phyloP scores from a whole-genome alignment of 306 rosid species.

The Prosopis cineraria region DNA sequence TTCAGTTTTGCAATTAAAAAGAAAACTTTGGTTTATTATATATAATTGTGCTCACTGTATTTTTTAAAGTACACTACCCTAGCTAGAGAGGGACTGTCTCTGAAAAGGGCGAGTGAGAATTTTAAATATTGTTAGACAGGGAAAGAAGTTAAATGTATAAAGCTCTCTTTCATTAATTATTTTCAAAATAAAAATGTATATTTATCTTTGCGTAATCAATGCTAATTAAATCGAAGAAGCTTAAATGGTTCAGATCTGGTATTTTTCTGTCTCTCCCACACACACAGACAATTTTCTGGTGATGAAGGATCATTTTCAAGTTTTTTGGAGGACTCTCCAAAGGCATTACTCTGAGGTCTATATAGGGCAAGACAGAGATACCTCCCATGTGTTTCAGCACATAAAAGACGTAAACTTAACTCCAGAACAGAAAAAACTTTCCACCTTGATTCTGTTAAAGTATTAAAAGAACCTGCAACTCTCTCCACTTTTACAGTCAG shows the following conservation, averaged over 20 bases:
- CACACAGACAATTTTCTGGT: no score
- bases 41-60: no score
- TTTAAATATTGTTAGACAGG: not conserved
- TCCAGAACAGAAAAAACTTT: constrained; percentile 52
- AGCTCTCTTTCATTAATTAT: no score
- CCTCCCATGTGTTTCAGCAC: constrained; percentile 70
- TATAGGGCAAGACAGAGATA: constrained; percentile 56
- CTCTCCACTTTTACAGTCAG: constrained; percentile 10
- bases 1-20: no score
- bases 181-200: no score
- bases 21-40: not conserved
- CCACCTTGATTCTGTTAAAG: not conserved
- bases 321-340: constrained; percentile 42
- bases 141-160: not conserved
- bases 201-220: not conserved
- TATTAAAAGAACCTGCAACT: constrained; percentile 6
- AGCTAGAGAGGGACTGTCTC: not conserved
- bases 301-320: constrained; percentile 33
- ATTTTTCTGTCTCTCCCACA: not conserved
- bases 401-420: constrained; percentile 50
- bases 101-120: not conserved
- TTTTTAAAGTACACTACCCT: not conserved
- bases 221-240: not conserved
- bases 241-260: not conserved
- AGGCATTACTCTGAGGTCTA: constrained; percentile 48